A percentile compares a stretch with the other conserved stretches of the same genome.
Evolutionary conservation across 768 basidiomycete genomes (phyloP).

Genomic region (Mycena polygramma): DNA sequence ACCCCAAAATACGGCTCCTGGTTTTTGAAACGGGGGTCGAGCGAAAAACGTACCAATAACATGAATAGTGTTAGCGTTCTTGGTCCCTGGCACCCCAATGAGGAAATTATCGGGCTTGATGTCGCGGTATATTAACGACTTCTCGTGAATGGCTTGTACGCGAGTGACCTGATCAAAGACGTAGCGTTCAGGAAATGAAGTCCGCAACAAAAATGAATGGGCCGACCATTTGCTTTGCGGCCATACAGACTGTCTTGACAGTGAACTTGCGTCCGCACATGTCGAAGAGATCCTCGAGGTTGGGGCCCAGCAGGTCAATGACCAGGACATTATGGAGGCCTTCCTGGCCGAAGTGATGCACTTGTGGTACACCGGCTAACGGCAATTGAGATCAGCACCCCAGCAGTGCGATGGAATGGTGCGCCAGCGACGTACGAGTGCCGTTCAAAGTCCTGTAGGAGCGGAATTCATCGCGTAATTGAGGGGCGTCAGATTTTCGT

Average conservation of each 20-base stretch:
- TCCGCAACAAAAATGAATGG: background rate
- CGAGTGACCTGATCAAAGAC: conserved; percentile 80
- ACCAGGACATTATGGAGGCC: conserved; percentile 96
- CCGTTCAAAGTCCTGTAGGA: conserved; percentile 96
- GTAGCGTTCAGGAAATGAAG: conserved; percentile 37
- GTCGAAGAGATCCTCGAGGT: conserved; percentile 97
- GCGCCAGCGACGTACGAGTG: conserved; percentile 71
- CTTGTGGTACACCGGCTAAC: conserved; percentile 95
- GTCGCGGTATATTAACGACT: conserved; percentile 98
- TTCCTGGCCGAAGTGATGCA: conserved; percentile 99
- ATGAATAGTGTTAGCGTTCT: conserved; percentile 89
- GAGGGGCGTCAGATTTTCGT: conserved; percentile 97
- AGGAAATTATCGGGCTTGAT: conserved; percentile 99
- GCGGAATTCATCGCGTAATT: conserved; percentile 96
- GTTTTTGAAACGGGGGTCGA: conserved; percentile 3
- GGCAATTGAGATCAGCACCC: conserved; percentile 36
- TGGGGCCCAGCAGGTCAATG: conserved; percentile 97
- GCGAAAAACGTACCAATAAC: conserved; percentile 77
- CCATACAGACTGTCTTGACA: conserved; percentile 99
- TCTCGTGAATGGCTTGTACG: conserved; percentile 97
- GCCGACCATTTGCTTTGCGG: conserved; percentile 97
- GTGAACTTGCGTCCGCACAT: conserved; percentile 99
- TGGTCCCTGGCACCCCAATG: conserved; percentile 93
- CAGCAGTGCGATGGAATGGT: conserved; percentile 20
- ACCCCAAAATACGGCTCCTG: background rate